Evolutionary conservation across 345 rosid species (phyloP), one percentile per base, ranked within the genome.

Genomic region (Camelina sativa): DNA sequence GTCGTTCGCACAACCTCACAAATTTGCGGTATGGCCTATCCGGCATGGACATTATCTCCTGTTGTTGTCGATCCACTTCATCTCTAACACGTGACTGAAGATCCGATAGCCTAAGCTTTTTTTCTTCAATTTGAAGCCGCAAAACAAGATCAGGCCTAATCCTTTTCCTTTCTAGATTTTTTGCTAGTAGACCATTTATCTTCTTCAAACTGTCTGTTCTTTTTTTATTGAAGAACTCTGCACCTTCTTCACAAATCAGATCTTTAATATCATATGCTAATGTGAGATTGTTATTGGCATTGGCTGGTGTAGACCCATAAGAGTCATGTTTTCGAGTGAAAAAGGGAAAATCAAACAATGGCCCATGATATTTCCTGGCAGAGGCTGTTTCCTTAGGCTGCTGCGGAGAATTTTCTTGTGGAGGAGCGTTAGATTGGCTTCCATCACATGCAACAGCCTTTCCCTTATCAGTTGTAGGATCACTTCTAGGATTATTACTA

Each of bases 21-120:
- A 96, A 96, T 80, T 96, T 96, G 54, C 98, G 84, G 79, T 96
- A 96, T 40, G 94, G 98, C 76, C 99, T 86, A 79, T 96, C 98
- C 59, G 99, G 97, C 99, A 96, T 96, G 73, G 88, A 86, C 98
- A 91, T 96, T 75, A 96, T 96, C 81, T 91, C 98, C 82, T 96
- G 97, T 74, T 96, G 99, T 50, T 91, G 95, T 68, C 85, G 87
- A 80, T 96, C 98, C 67, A 96, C 96, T 76, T 91, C 95, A 70
- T 89, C 96, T 81, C 98, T 87, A 71, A 96, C 79, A 46, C 91
- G 98, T 4, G 96, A 81, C 84, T 92, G 99, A 65, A 89, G 75
- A 79, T 84, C 92, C 38, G 86, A 60, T 77, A 96, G 92, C 74
- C 80, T 80, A 56, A 96, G 97, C 79, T 92, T 96, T 73, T 88